Evolutionary conservation across 495 filamentous ascomycete species (phyloP).

Genomic region (Annulohypoxylon stygium): DNA sequence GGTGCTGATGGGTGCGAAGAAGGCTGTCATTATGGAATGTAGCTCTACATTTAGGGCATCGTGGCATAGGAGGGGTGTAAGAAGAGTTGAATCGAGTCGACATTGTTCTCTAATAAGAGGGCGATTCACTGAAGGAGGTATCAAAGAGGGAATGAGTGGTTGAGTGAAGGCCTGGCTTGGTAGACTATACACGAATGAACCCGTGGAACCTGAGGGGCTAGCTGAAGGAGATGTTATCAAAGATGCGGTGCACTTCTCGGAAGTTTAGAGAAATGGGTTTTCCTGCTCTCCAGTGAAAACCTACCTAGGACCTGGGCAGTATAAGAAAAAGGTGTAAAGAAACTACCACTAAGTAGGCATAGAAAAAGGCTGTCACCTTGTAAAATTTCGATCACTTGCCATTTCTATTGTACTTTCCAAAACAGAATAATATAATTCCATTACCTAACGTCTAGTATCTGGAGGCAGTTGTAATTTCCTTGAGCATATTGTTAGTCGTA

Average conservation of each 20-base stretch:
- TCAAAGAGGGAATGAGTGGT: background rate
- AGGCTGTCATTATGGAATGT: conserved; percentile 26
- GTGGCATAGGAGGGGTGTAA: background rate
- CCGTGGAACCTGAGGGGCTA: background rate
- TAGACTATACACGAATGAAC: background rate
- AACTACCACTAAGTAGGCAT: background rate
- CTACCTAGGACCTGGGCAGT: too few relatives aligned
- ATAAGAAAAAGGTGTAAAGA: background rate
- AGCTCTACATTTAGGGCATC: conserved; percentile 32
- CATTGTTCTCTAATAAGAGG: conserved; percentile 2
- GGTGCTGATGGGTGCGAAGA: conserved; percentile 27
- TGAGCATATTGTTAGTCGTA: background rate
- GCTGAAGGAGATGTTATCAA: background rate
- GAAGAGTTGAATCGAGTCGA: background rate
- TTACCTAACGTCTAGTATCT: background rate
- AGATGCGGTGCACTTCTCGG: background rate
- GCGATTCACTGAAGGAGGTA: background rate
- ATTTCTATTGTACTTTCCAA: background rate
- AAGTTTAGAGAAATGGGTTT: background rate
- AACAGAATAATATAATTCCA: background rate
- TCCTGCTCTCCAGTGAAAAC: too few relatives aligned
- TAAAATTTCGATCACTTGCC: background rate
- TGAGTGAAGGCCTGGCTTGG: background rate
- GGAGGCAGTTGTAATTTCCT: background rate
- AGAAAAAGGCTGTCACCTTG: background rate